Evolutionary conservation across 176 grass and related monocot species (phyloP), one percentile per base, ranked within the genome.

Genomic region (Triticum aestivum): DNA sequence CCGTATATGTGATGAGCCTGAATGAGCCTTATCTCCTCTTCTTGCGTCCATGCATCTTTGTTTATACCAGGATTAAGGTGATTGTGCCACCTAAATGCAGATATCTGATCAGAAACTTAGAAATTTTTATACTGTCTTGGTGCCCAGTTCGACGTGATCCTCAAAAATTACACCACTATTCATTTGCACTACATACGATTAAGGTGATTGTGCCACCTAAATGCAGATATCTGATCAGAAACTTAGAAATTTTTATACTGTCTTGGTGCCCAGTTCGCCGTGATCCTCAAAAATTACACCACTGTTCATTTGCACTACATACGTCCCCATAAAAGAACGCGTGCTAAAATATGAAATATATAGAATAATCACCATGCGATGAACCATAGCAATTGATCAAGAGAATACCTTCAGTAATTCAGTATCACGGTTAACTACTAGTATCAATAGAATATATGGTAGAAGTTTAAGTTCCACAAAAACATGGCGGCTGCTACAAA

Each of bases 141-240:
- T 81, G 30, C 61, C 15, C 44, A 67, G 64, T 82, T 56, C 24
- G 4, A 82, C 66, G 14, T 67, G 69, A 34, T 66, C 72, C 62
- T 54, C 67, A 54, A 42, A 45, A 70, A 80, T 64, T 73, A 8
- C 41, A 87, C 38, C 52, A 30, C 33, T 63, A 73, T 73, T 59
- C 34, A 13, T 73, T 49, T 52, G 29, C 68, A 30, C 29, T 30
- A 30, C 29, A 30, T 30, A 30, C 29, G 93, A 77, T 98, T 98
- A 86, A 95, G 93, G 89, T 98, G 95, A 90, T 98, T 98, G 77
- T 98, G 91, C 95, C 95, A 98, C 80, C 95, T 95, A 77, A 83
- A 80, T 45, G 84, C 75, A 66, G 30, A 77, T 75, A 90, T 69
- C 47, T 58, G 29, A 77, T 81, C 33, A 85, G 20, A 61, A 73